phyloP scores from a whole-genome alignment of 805 yeast species.

The Sugiyamaella americana region DNA sequence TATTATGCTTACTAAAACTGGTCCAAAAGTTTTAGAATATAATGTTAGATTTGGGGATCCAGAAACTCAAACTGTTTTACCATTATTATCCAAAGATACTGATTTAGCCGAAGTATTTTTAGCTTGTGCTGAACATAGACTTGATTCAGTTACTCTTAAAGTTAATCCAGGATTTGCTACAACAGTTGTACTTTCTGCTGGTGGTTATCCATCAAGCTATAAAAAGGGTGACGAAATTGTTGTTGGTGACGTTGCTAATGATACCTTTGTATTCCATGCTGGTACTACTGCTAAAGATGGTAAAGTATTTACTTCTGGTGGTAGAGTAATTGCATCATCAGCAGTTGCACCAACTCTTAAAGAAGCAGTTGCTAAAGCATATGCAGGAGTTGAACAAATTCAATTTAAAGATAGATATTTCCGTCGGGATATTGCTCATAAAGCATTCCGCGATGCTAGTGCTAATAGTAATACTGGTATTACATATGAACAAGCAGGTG shows the following conservation, averaged over 20 bases:
- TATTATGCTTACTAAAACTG: constrained; percentile 76
- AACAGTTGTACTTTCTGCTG: constrained; percentile 94
- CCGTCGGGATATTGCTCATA: constrained; percentile 92
- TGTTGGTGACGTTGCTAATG: constrained; percentile 37
- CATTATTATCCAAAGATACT: constrained; percentile 73
- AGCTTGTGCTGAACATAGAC: constrained; percentile 90
- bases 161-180: constrained; percentile 60
- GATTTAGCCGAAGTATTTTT: constrained; percentile 89
- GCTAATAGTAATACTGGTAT: constrained; percentile 32
- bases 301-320: constrained; percentile 78
- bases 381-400: constrained; percentile 74
- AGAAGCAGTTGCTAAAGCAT: constrained; percentile 81
- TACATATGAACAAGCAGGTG: constrained; percentile 95
- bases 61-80: constrained; percentile 94
- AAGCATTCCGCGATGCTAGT: constrained; percentile 62
- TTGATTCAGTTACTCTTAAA: constrained; percentile 67
- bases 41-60: constrained; percentile 99
- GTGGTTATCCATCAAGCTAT: constrained; percentile 91
- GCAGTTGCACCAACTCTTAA: constrained; percentile 71
- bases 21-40: constrained; percentile 94
- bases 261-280: constrained; percentile 86
- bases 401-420: constrained; percentile 68
- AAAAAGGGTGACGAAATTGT: constrained; percentile 80
- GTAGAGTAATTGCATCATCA: constrained; percentile 93
- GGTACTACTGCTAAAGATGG: constrained; percentile 69